Base-by-base conservation (phyloP, 2,329 filamentous ascomycete species). In the Pseudogymnoascus pannorum region DNA sequence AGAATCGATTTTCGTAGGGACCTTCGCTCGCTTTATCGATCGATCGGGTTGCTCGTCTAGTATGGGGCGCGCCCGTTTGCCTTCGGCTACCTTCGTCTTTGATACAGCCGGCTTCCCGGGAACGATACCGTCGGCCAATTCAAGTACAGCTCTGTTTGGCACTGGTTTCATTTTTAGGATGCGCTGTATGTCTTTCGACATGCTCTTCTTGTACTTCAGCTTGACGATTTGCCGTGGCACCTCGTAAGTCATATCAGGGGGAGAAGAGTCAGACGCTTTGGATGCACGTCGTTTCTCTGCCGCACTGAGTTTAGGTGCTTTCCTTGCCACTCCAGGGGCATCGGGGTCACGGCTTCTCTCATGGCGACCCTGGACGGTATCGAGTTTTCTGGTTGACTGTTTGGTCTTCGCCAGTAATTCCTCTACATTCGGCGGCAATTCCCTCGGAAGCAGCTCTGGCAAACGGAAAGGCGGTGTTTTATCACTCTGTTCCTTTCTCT, bases 251-350 rank as follows among this genome's bases (percentile, higher is more conserved):
- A 36, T 58, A 9, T 58, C 36, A 12, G 57, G 57, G 18, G 31
- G 36, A 12, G 57, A 35, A 14, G 31, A 12, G 31, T 58, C 31
- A 5, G 36, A 54, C 5, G 44, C 44, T 54, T 54, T 54, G 8
- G 44, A 54, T 54, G 44, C 44, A 18, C 44, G 44, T 18, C 44
- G 24, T 9, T 40, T 58, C 44, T 54, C 44, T 18, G 44, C 44
- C 26, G 44, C 44, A 12, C 44, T 72, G 20, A 69, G 63, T 33
- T 62, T 66, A 2, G 60, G 48, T 5, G 68, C 69, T 57, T 72
- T 73, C 14, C 67, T 66, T n/a, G 71, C 71, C 38, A 72, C 71
- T 33, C 69, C 70, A 29, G 68, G 70, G 11, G 71, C 64, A 63
- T 70, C 68, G 6, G 69, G 68, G 42, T 66, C 66, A 20, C 71